Percentiles rank a stretch among this genome's conserved stretches.
Conservation (phyloP, 2,329 filamentous ascomycete species). For the Aotearoamyces nothofagi region DNA sequence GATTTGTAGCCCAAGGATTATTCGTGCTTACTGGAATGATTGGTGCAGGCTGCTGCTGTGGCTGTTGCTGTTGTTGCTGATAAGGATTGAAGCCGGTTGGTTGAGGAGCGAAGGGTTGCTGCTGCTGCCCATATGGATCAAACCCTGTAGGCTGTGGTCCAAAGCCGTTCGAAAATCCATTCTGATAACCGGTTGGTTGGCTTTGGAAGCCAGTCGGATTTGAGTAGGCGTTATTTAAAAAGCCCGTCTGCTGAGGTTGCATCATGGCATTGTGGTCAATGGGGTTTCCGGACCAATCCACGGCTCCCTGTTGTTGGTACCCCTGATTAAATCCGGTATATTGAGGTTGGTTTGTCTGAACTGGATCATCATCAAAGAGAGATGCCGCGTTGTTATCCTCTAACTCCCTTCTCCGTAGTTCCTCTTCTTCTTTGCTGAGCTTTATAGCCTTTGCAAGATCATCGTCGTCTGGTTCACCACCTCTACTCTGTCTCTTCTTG, state of each 20-base stretch:
- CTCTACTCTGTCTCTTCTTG: conserved; percentile 51
- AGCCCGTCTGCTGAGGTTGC: conserved; percentile 71
- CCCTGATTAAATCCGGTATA: conserved; percentile 89
- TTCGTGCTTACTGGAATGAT: conserved; percentile 68
- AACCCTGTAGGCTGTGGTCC: conserved; percentile 53
- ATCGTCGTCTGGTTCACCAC: conserved; percentile 50
- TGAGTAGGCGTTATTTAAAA: conserved; percentile 39
- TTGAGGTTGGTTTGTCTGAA: conserved; percentile 46
- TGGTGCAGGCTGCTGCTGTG: conserved; percentile 38
- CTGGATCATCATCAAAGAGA: conserved; percentile 72
- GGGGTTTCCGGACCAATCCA: conserved; percentile 95
- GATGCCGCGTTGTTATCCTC: conserved; percentile 74
- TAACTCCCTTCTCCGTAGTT: conserved; percentile 70
- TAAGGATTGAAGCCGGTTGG: conserved; percentile 56
- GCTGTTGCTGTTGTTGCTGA: conserved; percentile 30
- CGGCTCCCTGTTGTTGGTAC: conserved; percentile 90
- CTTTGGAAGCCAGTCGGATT: conserved; percentile 32
- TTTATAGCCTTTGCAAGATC: conserved; percentile 91
- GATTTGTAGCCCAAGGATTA: conserved; percentile 74
- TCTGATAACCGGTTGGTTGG: conserved; percentile 46
- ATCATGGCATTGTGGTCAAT: conserved; percentile 59
- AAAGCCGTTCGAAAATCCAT: conserved; percentile 57
- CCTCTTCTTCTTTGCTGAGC: conserved; percentile 89
- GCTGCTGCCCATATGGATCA: conserved; percentile 50
- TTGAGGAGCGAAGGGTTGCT: conserved; percentile 31